A percentile compares a stretch with the other conserved stretches of the same genome.
phyloP scores from a whole-genome alignment of 140 eudicot species.

The Anethum foeniculum region DNA sequence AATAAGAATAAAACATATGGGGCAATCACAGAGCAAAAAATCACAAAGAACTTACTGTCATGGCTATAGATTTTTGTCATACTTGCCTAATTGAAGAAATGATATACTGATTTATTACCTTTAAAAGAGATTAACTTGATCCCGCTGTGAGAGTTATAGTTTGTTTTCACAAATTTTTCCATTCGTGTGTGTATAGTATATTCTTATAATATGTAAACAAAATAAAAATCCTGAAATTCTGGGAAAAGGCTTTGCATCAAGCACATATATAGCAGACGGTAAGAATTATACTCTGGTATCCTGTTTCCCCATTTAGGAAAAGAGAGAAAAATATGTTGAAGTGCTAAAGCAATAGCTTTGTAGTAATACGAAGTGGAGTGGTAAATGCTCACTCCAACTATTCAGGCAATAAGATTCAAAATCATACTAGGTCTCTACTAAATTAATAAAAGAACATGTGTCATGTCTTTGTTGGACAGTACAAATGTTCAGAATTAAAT shows the following conservation, averaged over 20 bases:
- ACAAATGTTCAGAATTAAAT: background rate
- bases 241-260: background rate
- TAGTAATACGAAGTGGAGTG: background rate
- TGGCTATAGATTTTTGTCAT: background rate
- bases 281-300: background rate
- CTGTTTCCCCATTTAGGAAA: background rate
- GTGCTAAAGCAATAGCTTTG: background rate
- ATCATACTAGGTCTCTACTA: background rate
- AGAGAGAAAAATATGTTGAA: background rate
- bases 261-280: background rate
- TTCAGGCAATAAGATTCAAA: background rate
- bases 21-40: background rate
- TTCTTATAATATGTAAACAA: background rate
- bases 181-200: background rate
- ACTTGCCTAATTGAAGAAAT: background rate
- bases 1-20: background rate
- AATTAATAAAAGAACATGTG: background rate
- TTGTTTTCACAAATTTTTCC: background rate
- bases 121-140: background rate
- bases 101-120: background rate
- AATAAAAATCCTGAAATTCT: background rate
- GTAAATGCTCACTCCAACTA: background rate
- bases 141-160: background rate
- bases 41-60: background rate
- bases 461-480: background rate